Base-by-base conservation (phyloP, 2,329 filamentous ascomycete species). In the Hypoxylon sp. region DNA sequence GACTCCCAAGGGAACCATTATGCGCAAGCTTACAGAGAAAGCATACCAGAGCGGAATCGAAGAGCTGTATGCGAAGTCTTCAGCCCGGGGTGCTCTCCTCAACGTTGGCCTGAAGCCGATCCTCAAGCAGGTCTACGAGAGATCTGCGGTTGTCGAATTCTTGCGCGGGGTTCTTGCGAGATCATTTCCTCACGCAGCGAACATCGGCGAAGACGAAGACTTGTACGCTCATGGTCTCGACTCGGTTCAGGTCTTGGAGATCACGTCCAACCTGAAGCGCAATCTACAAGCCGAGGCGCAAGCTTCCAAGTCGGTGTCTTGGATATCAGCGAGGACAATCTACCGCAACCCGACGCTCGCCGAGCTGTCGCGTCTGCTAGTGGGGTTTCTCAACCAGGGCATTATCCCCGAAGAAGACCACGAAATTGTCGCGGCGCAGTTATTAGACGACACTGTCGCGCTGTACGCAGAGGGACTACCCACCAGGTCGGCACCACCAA, bases 1-100 rank as follows among this genome's bases (percentile, higher is more conserved):
- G 37, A 68, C 67, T 4, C 62, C 45, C 0, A 68, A 70, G 29
- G 63, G 63, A 0, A 68, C 64, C 1, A 41, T 70, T 1, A 20
- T 67, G 1, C 63, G 66, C 4, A 64, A 58, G n/a, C 41, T 68
- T 4, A 64, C 67, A 1, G 55, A 67, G 29, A 13, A 62, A 2
- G 11, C 29, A 6, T 70, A 69, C 41, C 24, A 57, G 20, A n/a
- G 55, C 3, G 61, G 67, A 17, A 54, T 69, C 9, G 60, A 67
- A 11, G 1, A 37, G 1, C 43, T 67, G 1, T 67, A 67, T 31
- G 48, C 50, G n/a, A 31, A n/a, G 4, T 5, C 23, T 20, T 24
- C 18, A n/a, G 11, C 38, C 5, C 9, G n/a, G 2, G 26, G 41
- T 5, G 21, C 7, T 8, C 6, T 24, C 3, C 6, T 24, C 1